phyloP scores from a whole-genome alignment of 257 asterid species.

The Primulina huaijiensis region DNA sequence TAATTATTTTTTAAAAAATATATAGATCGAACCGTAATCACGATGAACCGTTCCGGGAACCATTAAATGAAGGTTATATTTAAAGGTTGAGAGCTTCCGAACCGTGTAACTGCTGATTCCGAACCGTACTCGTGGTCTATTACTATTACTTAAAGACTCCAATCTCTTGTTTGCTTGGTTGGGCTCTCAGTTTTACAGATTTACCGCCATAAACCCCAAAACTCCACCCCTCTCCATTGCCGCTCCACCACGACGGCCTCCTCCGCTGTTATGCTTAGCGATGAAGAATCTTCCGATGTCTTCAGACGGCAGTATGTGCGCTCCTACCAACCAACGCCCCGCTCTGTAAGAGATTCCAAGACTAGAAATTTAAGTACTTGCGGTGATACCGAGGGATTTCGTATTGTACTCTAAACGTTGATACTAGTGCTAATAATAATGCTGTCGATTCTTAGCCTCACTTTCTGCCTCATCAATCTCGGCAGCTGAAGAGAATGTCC shows the following conservation, averaged over 20 bases:
- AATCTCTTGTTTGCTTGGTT: too few species aligned
- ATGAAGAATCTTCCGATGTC: slow-evolving; percentile 65
- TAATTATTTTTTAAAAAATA: too few species aligned
- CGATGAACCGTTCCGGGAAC: too few species aligned
- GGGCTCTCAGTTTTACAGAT: too few species aligned
- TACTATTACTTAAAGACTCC: too few species aligned
- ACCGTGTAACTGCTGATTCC: too few species aligned
- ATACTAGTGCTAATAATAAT: slow-evolving; percentile 24
- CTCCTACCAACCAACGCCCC: slow-evolving; percentile 80
- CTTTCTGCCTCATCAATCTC: slow-evolving; percentile 50
- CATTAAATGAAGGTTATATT: too few species aligned
- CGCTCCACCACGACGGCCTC: slow-evolving; percentile 24
- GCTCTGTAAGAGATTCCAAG: slow-evolving; percentile 37
- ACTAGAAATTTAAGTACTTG: slow-evolving; percentile 22
- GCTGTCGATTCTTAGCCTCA: slow-evolving; percentile 37
- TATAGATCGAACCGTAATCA: too few species aligned
- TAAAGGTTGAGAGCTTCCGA: too few species aligned
- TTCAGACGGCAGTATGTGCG: slow-evolving; percentile 49
- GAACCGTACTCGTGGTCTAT: too few species aligned
- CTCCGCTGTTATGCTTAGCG: slow-evolving; percentile 25
- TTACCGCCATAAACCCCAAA: slow-evolving; percentile 42
- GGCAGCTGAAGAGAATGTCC: slow-evolving; percentile 35
- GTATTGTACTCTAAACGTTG: slow-evolving; percentile 27
- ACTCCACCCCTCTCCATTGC: slow-evolving; percentile 38
- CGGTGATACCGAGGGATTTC: slow-evolving; percentile 32